A percentile compares a stretch with the other conserved stretches of the same genome.
These are phyloP conservation scores for Tephrocybe sp. DNA, from an alignment of 768 basidiomycete genomes.

Conservation along the genomic window DNA sequence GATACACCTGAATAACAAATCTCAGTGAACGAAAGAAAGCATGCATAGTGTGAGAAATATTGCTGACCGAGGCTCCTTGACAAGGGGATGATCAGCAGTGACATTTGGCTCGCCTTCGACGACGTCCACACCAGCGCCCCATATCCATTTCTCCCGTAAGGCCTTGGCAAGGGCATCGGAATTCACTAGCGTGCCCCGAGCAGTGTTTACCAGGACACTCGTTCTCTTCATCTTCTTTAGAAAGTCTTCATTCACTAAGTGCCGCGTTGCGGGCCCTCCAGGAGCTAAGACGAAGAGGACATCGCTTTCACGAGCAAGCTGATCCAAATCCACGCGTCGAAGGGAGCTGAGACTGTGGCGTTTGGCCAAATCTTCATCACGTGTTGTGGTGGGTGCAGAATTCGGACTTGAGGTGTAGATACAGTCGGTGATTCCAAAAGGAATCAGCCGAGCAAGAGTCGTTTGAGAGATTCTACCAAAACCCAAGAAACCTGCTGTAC, in stretches of 20 bases:
- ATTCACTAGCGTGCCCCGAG: slow-evolving; percentile 86
- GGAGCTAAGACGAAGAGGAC: slow-evolving; percentile 84
- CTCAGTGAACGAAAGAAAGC: background rate
- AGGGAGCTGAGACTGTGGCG: slow-evolving; percentile 40
- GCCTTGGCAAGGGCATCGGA: slow-evolving; percentile 86
- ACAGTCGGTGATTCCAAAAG: slow-evolving; percentile 78
- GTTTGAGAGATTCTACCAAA: slow-evolving; percentile 94
- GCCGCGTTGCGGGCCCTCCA: slow-evolving; percentile 67
- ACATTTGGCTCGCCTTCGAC: slow-evolving; percentile 90
- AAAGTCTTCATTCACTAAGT: slow-evolving; percentile 72
- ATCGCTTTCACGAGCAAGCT: slow-evolving; percentile 79
- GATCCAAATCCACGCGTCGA: slow-evolving; percentile 57
- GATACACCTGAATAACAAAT: slow-evolving; percentile 45
- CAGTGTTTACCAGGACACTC: slow-evolving; percentile 81
- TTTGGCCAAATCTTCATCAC: slow-evolving; percentile 33
- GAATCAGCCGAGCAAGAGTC: slow-evolving; percentile 72
- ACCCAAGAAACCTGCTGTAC: slow-evolving; percentile 88
- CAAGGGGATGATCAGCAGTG: slow-evolving; percentile 69
- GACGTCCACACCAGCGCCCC: slow-evolving; percentile 92
- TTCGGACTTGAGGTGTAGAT: slow-evolving; percentile 65
- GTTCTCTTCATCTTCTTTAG: slow-evolving; percentile 83
- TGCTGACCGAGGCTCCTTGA: slow-evolving; percentile 69
- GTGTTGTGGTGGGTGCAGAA: slow-evolving; percentile 45
- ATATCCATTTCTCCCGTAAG: slow-evolving; percentile 75
- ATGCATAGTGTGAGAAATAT: background rate